Base-by-base conservation (phyloP, 2,329 filamentous ascomycete species). In the Diaporthe aspalathi region DNA sequence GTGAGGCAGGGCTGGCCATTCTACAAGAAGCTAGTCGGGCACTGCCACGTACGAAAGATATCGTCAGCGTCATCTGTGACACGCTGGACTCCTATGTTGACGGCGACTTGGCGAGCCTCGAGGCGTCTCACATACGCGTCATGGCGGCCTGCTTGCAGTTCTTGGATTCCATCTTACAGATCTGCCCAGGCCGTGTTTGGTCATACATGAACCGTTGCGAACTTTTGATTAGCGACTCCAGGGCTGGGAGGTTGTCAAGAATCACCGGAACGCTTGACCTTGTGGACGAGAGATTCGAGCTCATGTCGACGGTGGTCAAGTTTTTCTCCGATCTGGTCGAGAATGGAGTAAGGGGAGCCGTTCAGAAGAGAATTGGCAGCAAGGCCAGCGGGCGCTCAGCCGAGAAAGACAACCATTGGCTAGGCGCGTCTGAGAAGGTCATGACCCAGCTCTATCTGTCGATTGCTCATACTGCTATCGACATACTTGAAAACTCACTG, bases 111-210 rank as follows among this genome's bases (percentile, higher is more conserved):
- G 80, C 81, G 17, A 84, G 87, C 47, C 86, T 88, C n/a, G 90
- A 91, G 50, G 88, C 90, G 14, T 82, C 91, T 52, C 88, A 90
- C 45, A 85, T 97, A 35, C 86, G 91, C 2, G 87, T 95, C 60
- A 80, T 91, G 70, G 84, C 85, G 14, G 90, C 93, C 29, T 97
- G 94, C 78, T 82, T 95, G 27, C 91, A 94, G 67, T 98, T 98
- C 77, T 84, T 97, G 47, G 88, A 92, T 75, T 90, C 92, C 3
- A 83, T 97, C 22, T 81, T 96, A 32, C 86, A 87, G 76, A 92
- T 88, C n/a, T 89, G 92, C 66, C 95, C 96, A 0, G 93, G 92
- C 70, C 88, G 95, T 72, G 91, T 97, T 7, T 98, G 96, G 95
- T 94, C 95, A 4, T 93, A 95, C 79, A 87, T 99, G 76, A 90